Conservation (phyloP, 2,329 filamentous ascomycete species). For the Fusarium zealandicum region DNA sequence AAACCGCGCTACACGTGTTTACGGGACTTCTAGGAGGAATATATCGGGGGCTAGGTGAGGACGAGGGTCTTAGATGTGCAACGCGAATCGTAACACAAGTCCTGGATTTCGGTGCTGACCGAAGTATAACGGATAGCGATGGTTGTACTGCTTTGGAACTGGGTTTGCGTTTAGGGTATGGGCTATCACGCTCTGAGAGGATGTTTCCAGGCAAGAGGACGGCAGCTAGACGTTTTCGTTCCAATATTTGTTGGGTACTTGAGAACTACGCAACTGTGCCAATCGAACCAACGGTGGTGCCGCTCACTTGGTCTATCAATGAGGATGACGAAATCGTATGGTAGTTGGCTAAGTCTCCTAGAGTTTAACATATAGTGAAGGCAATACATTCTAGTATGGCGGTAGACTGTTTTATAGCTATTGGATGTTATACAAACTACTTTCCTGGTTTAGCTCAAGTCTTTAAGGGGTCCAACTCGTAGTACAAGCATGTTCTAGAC, state of each 20-base stretch:
- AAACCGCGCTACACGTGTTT: background rate
- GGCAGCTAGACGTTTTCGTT: too few relatives aligned
- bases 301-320: background rate
- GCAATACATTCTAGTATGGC: too few relatives aligned
- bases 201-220: too few relatives aligned
- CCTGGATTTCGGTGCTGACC: background rate
- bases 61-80: background rate
- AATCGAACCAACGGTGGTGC: background rate
- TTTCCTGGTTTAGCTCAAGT: too few relatives aligned
- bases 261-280: background rate
- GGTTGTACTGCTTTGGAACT: background rate
- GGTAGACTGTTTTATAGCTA: too few relatives aligned
- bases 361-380: too few relatives aligned
- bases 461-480: too few relatives aligned
- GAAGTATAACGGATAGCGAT: background rate
- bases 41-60: background rate
- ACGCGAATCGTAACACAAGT: background rate
- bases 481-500: too few relatives aligned
- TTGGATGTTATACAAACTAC: too few relatives aligned
- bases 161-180: too few relatives aligned
- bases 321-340: too few relatives aligned
- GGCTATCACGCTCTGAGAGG: background rate
- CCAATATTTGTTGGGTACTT: background rate
- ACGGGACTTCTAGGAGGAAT: background rate
- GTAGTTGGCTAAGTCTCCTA: too few relatives aligned